phyloP scores from a whole-genome alignment of 1,284 basidiomycete genomes.

The Boletellus deceptivus region DNA sequence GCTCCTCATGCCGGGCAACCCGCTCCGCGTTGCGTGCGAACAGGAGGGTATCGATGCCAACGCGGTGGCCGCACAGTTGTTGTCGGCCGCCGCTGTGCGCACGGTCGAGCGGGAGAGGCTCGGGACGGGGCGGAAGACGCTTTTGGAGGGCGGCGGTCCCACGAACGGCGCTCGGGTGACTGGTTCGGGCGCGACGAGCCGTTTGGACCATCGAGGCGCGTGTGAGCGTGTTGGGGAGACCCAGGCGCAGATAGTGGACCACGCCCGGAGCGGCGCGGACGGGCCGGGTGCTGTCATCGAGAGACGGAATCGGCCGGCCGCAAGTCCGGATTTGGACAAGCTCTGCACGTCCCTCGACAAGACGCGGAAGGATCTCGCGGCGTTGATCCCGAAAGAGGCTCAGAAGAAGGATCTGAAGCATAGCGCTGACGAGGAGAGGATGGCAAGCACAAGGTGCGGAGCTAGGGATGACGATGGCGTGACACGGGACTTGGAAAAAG shows the following conservation, averaged over 20 bases:
- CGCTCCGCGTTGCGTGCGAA: constrained; percentile 24
- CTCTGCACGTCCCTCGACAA: constrained; percentile 19
- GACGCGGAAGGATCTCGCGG: constrained; percentile 10
- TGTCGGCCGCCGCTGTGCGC: constrained; percentile 13
- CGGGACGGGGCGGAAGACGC: constrained; percentile 17
- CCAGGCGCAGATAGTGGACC: not conserved
- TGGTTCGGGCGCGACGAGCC: no score
- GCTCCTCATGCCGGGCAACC: constrained; percentile 37
- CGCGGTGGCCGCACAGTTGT: constrained; percentile 13
- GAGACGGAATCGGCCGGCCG: not conserved
- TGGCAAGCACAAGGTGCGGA: not conserved
- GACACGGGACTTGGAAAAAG: no score
- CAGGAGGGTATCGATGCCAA: constrained; percentile 27
- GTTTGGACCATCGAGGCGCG: no score
- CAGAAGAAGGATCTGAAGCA: no score
- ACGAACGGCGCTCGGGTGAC: not conserved
- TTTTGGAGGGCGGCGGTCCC: constrained; percentile 5
- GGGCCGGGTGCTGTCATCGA: constrained; percentile 3
- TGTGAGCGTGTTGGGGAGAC: no score
- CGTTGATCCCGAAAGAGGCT: constrained; percentile 7
- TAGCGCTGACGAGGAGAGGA: not conserved
- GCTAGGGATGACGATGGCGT: not conserved
- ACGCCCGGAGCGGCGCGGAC: not conserved
- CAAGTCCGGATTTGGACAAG: constrained; percentile 4
- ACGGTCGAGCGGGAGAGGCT: constrained; percentile 21